A percentile compares a stretch with the other conserved stretches of the same genome.
Evolutionary conservation across 768 basidiomycete species (phyloP).

Genomic region (Boletus patriciae): DNA sequence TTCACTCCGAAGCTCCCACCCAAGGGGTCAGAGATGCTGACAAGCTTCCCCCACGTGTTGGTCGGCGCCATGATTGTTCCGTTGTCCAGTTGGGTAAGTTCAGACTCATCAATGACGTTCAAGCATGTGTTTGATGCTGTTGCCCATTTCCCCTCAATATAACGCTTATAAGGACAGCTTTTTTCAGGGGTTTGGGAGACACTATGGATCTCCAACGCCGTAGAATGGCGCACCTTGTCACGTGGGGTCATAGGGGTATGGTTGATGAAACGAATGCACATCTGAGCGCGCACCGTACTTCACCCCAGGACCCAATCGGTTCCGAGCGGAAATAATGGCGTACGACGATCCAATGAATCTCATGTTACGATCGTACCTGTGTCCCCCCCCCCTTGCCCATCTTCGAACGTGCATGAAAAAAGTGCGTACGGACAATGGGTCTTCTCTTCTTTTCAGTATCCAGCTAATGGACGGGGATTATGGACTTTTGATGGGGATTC

Average conservation of each 20-base stretch:
- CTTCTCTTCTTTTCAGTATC: constrained; percentile 7
- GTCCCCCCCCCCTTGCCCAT: neutral
- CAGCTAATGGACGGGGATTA: constrained; percentile 10
- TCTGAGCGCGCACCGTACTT: neutral
- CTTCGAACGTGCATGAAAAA: constrained; percentile 10
- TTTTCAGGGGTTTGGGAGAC: neutral
- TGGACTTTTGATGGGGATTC: constrained; percentile 8
- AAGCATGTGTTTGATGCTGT: neutral
- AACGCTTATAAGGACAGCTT: neutral
- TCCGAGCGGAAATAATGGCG: constrained; percentile 13
- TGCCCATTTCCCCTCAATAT: neutral
- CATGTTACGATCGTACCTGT: constrained; percentile 1
- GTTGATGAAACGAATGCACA: constrained; percentile 4
- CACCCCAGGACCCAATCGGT: constrained; percentile 9
- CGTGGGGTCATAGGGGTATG: constrained; percentile 2
- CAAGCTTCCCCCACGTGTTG: constrained; percentile 3
- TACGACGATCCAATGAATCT: constrained; percentile 14
- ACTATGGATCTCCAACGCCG: neutral
- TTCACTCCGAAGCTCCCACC: neutral
- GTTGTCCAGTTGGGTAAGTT: neutral
- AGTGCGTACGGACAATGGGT: neutral
- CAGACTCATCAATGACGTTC: neutral
- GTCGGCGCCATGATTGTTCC: neutral
- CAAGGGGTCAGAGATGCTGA: neutral
- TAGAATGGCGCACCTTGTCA: constrained; percentile 3